Base-by-base conservation (phyloP, 805 yeast genomes). In the Metschnikowia hibisci region DNA sequence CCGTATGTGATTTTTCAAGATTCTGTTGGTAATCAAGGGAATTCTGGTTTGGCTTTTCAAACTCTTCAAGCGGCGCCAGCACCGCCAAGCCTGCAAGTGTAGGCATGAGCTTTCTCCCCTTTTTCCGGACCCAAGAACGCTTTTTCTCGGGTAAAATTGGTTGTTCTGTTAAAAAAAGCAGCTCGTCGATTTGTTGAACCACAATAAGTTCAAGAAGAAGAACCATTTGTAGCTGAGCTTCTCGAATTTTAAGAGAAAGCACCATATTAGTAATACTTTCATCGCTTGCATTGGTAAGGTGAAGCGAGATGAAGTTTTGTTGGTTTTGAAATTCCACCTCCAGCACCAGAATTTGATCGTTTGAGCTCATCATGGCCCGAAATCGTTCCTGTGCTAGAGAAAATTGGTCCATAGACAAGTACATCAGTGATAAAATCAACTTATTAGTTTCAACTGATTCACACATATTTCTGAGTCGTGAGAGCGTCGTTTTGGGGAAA, bases 161-260 rank as follows among this genome's bases (percentile, higher is more conserved):
- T 20, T n/a, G 29, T 14, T 25, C 16, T 10, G 22, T 13, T 61
- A 52, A 68, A 60, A 53, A 62, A 69, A 14, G 48, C 60, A 46
- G 55, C 55, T 64, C 75, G 41, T 71, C 72, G 6, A 69, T 46
- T 4, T 56, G 58, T 44, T 64, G 55, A 9, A 62, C 37, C 16
- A 57, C 48, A 3, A 79, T 56, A 3, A 77, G 43, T 49, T 80
- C 84, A 32, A 80, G 50, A 2, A 76, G 47, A 0, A 78, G 46
- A 2, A 80, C 50, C 0, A 78, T 62, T 52, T 80, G 84, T 26
- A 80, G 54, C 47, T 78, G 82, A 1, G 81, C 74, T 48, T 80
- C 84, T 28, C 83, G 61, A 2, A 75, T 63, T 48, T 78, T 80
- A 45, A 79, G 61, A 30, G 71, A 67, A 30, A 63, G 56, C 2